Evolutionary conservation across 2,329 filamentous ascomycete genomes (phyloP), one percentile per base, ranked within the genome.

Genomic region (Clonostachys rosea): DNA sequence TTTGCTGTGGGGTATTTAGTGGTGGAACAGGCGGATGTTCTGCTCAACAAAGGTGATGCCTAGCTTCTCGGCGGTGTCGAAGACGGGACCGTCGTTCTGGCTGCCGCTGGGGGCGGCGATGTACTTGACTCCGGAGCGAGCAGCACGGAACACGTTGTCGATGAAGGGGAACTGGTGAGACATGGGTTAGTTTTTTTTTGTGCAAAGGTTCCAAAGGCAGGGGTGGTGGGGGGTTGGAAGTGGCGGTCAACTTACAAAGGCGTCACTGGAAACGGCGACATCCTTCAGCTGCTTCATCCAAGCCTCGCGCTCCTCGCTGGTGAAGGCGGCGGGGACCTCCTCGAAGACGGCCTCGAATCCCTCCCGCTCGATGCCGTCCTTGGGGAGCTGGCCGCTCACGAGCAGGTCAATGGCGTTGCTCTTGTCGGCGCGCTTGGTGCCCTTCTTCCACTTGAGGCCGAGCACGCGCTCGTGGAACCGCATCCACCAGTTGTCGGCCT

Each of bases 401-500:
- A 97, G 83, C 62, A 97, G 78, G 65, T 97, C 94, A 62, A 97
- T 96, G 54, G 91, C 92, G 67, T 99, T 99, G 76, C 88, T 95
- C 83, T 97, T 99, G 68, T 96, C 92, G 42, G 94, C 81, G 49
- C 94, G 84, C 84, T 97, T 97, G 63, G 88, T 90, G 59, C 94
- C 92, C 75, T 94, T 92, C 81, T 96, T 96, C 89, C 91, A 99
- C 75, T 92, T 89, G 66, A 99, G 86, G 62, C 75, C 78, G 44
- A 97, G 79, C 12, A 94, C 89, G 46, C 89, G 86, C 57, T 89
- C 86, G 75, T 96, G 89, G 83, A 97, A 97, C 61, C 94, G 88
- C 78, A 99, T 87, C 94, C 92, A 99, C 92, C 92, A 97, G 78
- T 95, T 96, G 71, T 99, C 94, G 43, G 91, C 90, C 79, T 99